These are phyloP conservation scores for Botryotinia narcissicola DNA, from an alignment of 2,329 filamentous ascomycete species.

Conservation along the genomic window DNA sequence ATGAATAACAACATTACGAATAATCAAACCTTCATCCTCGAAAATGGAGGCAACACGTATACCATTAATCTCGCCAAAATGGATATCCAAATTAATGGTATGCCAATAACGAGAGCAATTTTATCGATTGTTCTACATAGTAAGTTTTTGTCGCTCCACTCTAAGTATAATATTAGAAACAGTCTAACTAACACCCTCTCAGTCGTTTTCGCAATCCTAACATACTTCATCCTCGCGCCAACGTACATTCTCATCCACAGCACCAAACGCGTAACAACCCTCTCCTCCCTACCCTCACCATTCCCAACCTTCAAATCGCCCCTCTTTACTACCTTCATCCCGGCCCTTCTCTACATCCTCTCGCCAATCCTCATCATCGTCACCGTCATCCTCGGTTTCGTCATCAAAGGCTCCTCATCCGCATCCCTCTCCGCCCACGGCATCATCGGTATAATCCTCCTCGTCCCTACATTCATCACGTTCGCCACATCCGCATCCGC, in stretches of 20 bases:
- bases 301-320: neutral
- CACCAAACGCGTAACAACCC: neutral
- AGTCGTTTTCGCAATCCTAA: neutral
- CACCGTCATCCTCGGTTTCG: neutral
- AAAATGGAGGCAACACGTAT: neutral
- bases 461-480: neutral
- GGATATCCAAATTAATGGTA: neutral
- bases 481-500: neutral
- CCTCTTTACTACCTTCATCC: neutral
- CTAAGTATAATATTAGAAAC: fast-evolving
- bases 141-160: neutral
- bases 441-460: neutral
- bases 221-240: neutral
- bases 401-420: neutral
- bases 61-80: neutral
- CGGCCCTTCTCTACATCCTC: neutral
- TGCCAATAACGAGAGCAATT: neutral
- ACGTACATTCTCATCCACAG: neutral
- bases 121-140: neutral
- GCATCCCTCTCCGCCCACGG: neutral
- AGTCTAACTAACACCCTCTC: neutral
- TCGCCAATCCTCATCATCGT: neutral
- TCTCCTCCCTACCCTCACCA: neutral
- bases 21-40: neutral
- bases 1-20: neutral